Base-by-base conservation (phyloP, 208 protist species). In the Wallacemonas rigidus region DNA sequence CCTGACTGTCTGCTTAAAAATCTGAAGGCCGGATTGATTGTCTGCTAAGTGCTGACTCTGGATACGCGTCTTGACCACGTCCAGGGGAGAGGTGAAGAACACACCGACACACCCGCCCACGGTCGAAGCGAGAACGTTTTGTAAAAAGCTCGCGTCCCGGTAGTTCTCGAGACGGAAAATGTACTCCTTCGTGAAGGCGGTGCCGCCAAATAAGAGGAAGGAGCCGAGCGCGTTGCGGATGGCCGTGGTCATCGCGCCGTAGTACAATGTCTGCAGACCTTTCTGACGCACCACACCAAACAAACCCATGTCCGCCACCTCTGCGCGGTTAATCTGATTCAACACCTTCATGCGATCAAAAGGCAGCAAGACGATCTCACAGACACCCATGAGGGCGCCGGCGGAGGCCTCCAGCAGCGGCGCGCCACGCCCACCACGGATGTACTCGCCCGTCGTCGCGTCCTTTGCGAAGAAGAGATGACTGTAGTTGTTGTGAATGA, bases 41-140 rank as follows among this genome's bases (percentile, higher is more conserved):
- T 89, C 81, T 40, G 74, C 71, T 47, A 90, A 75, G 40, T 64
- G 61, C 69, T 91, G 81, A 43, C 75, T 84, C 80, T 95, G 90
- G 76, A 95, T 90, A 38, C 88, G 87, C 1, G 90, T 95, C 80
- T 95, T 95, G 48, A 95, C 68, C n/a, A 95, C 87, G 74, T 95
- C 90, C 70, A 93, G 83, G 41, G 90, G 90, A 26, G 78, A 86
- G 11, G 84, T 87, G 56, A 82, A 80, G 61, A 85, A 80, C 40
- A 95, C 87, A 17, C 82, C 84, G 15, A 87, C 53, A 54, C 72
- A 83, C 60, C 80, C 79, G 53, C 90, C 90, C 1, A 88, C 81
- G 41, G 82, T 93, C 71, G 80, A 87, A 67, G 83, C 75, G 26
- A 81, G 55, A 40, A 86, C 74, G 77, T 90, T 93, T 75, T 95